These are phyloP conservation scores for Auricularia sp. DNA, from an alignment of 768 basidiomycete genomes.

Conservation along the genomic window DNA sequence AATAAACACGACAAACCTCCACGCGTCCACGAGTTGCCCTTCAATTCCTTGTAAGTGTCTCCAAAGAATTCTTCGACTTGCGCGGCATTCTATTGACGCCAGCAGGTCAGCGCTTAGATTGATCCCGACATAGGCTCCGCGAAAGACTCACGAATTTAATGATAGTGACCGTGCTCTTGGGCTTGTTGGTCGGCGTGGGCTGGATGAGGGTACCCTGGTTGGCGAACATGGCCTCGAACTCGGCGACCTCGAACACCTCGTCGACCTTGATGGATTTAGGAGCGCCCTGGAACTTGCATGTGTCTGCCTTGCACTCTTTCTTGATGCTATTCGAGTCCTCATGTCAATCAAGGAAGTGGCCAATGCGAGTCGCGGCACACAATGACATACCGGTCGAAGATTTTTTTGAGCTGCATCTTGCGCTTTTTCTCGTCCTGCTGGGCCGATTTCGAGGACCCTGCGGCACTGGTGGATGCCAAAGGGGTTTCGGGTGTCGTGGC, in stretches of 20 bases:
- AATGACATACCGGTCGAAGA: constrained; percentile 25
- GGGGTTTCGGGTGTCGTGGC: too few relatives aligned
- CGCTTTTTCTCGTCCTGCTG: constrained; percentile 32
- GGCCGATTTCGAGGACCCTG: not conserved
- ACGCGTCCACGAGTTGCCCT: constrained; percentile 26
- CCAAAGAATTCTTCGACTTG: constrained; percentile 25
- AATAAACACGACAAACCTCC: constrained; percentile 19
- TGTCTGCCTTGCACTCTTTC: constrained; percentile 31
- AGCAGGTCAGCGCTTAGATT: not conserved
- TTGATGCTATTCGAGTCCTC: constrained; percentile 20
- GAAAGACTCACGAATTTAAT: constrained; percentile 25
- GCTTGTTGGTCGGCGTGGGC: constrained; percentile 31
- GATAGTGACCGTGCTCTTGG: constrained; percentile 31
- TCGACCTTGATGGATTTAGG: constrained; percentile 30
- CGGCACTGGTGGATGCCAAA: constrained; percentile 10
- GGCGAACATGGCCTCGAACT: constrained; percentile 27
- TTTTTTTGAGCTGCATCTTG: constrained; percentile 29
- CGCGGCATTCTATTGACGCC: constrained; percentile 10
- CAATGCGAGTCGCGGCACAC: not conserved
- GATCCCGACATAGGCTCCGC: not conserved
- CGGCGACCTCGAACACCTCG: constrained; percentile 26
- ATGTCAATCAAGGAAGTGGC: not conserved
- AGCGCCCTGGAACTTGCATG: constrained; percentile 30
- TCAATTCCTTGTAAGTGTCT: constrained; percentile 25
- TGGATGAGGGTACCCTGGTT: constrained; percentile 28